Percentiles rank a stretch among this genome's conserved stretches.
phyloP scores from a whole-genome alignment of 2,329 filamentous ascomycete genomes.

The Penicillium griseofulvum region DNA sequence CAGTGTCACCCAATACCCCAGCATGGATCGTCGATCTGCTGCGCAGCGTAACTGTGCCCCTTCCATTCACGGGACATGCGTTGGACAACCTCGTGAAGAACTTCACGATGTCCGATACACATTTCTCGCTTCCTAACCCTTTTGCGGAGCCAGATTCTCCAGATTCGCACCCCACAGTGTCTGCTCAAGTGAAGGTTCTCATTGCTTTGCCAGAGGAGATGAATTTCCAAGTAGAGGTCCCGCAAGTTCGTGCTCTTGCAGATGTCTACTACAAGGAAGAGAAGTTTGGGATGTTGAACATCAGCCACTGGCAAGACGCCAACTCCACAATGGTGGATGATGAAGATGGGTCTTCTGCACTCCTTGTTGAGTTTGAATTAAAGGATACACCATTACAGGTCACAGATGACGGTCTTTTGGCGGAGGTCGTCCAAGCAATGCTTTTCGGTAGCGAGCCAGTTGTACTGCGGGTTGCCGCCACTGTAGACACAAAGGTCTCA shows the following conservation, averaged over 20 bases:
- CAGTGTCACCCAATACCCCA: slow-evolving; percentile 66
- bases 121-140: slow-evolving; percentile 80
- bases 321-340: slow-evolving; percentile 70
- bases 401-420: slow-evolving; percentile 74
- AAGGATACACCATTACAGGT: slow-evolving; percentile 78
- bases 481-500: slow-evolving; percentile 76
- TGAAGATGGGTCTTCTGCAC: slow-evolving; percentile 56
- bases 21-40: slow-evolving; percentile 79
- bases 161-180: slow-evolving; percentile 72
- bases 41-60: slow-evolving; percentile 74
- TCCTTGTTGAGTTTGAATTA: slow-evolving; percentile 75
- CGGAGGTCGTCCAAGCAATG: slow-evolving; percentile 74
- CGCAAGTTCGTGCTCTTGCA: slow-evolving; percentile 70
- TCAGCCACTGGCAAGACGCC: slow-evolving; percentile 79
- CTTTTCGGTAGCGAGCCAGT: slow-evolving; percentile 71
- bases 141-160: slow-evolving; percentile 73
- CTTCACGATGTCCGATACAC: slow-evolving; percentile 79
- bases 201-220: slow-evolving; percentile 79
- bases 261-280: slow-evolving; percentile 75
- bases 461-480: slow-evolving; percentile 70
- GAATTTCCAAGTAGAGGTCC: slow-evolving; percentile 79
- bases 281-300: slow-evolving; percentile 76
- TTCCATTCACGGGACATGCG: slow-evolving; percentile 77
- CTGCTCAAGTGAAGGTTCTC: slow-evolving; percentile 76
- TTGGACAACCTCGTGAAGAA: slow-evolving; percentile 83